Evolutionary conservation across 352 stramenopile species (phyloP), one percentile per base, ranked within the genome.

Genomic region (Globisporangium megalacanthum): DNA sequence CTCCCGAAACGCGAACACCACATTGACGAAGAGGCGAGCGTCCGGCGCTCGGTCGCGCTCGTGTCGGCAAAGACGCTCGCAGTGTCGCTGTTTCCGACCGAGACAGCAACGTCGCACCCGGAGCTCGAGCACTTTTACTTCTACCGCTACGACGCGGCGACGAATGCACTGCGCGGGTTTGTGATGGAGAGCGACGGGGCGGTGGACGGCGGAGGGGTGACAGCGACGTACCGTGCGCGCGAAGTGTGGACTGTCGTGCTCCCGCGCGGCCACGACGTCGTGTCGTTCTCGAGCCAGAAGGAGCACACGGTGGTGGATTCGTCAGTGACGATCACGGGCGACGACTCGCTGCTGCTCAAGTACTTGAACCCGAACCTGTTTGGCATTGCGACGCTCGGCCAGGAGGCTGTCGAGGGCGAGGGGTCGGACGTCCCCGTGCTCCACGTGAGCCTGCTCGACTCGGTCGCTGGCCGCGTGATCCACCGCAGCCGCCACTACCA

Each of bases 331-430:
- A 86, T 94, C 44, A 89, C 81, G 3, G 97, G 97, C 51, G 97
- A 99, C 68, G 94, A 98, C 68, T 97, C 95, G 41, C 69, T 99
- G 25, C 68, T 99, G 33, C 74, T 99, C 52, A 99, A 98, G 73
- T 99, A 99, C 71, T 64, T 99, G 42, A 99, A 99, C 73, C 95
- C 97, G 37, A 95, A 99, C 66, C 73, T 99, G 51, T 88, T 96
- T 45, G 89, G 92, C 1, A 61, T 99, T 45, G 82, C 95, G 14
- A 98, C 94, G 8, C 68, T 97, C 46, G 61, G 75, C 7, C 73
- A 62, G 4, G 82, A 93, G 54, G 37, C 53, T 33, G 58, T 72
- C 7, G 66, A 66, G 35, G 61, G 61, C 25, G 82, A 70, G 48
- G 29, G 45, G 10, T 63, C 79, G 41, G 60, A 52, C 13, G 59